These are phyloP conservation scores for Exophiala spinifera DNA, from an alignment of 2,329 filamentous ascomycete species.

Conservation along the genomic window DNA sequence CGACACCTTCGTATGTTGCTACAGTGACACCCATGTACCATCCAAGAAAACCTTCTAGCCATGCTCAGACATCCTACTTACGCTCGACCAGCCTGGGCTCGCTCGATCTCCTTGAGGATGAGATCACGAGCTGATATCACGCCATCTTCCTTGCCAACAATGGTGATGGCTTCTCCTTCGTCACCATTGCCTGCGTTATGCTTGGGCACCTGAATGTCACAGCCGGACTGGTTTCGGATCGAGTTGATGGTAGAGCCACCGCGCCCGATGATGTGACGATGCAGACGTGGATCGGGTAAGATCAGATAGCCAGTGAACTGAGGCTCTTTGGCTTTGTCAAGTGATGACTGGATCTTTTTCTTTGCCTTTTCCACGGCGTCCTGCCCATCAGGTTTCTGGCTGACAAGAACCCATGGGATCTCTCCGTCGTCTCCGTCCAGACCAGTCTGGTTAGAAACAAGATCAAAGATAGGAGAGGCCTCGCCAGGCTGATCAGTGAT, in stretches of 20 bases:
- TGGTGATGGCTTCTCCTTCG: conserved; percentile 79
- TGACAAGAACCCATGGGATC: conserved; percentile 83
- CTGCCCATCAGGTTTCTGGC: conserved; percentile 48
- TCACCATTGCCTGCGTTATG: conserved; percentile 61
- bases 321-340: conserved; percentile 55
- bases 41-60: not conserved
- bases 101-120: conserved; percentile 78
- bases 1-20: not conserved
- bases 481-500: conserved; percentile 82
- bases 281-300: conserved; percentile 82
- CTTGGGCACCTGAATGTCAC: conserved; percentile 88
- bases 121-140: conserved; percentile 84
- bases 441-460: conserved; percentile 48
- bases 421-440: conserved; percentile 34
- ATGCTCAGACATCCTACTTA: not conserved
- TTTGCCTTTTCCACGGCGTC: conserved; percentile 82
- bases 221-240: conserved; percentile 88
- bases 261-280: conserved; percentile 85
- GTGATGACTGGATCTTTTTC: conserved; percentile 66
- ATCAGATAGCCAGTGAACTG: conserved; percentile 78
- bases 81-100: conserved; percentile 42
- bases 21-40: not conserved
- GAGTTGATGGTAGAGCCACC: conserved; percentile 88
- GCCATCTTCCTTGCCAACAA: conserved; percentile 73
- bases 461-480: conserved; percentile 77